A percentile compares a stretch with the other conserved stretches of the same genome.
phyloP scores from a whole-genome alignment of 176 grass and related monocot species.

The Chrysopogon serrulatus region DNA sequence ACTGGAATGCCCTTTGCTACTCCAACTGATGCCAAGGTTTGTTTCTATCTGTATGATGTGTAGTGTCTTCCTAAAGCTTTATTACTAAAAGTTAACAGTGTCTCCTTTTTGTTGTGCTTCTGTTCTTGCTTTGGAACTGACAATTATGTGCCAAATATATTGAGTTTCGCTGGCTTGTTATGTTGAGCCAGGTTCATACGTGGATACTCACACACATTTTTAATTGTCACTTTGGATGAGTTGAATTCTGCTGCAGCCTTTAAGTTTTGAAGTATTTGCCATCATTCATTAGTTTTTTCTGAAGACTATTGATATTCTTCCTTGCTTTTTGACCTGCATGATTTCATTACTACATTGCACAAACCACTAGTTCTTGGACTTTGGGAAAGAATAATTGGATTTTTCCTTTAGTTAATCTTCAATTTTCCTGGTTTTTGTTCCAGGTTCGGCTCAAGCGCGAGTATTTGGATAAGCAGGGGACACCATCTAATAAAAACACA shows the following conservation, averaged over 20 bases:
- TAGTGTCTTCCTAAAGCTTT: neutral
- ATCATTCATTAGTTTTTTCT: neutral
- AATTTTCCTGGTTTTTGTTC: constrained; percentile 18
- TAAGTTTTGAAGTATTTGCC: neutral
- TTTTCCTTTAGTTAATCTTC: constrained; percentile 1
- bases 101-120: neutral
- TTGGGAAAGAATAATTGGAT: neutral
- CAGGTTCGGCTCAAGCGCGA: constrained; percentile 92
- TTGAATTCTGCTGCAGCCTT: neutral
- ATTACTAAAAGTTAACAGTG: neutral
- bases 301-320: neutral
- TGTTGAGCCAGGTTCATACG: neutral
- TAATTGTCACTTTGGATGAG: neutral
- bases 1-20: constrained; percentile 93
- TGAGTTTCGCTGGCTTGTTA: neutral
- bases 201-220: neutral
- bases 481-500: constrained; percentile 40
- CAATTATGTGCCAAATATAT: constrained; percentile 1
- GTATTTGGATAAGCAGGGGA: constrained; percentile 74
- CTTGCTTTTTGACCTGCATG: neutral
- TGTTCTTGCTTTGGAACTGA: neutral
- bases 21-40: constrained; percentile 87
- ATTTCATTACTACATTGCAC: neutral
- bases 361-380: neutral
- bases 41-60: neutral